phyloP scores from a whole-genome alignment of 2,329 filamentous ascomycete species.

The Aspergillus sp. region DNA sequence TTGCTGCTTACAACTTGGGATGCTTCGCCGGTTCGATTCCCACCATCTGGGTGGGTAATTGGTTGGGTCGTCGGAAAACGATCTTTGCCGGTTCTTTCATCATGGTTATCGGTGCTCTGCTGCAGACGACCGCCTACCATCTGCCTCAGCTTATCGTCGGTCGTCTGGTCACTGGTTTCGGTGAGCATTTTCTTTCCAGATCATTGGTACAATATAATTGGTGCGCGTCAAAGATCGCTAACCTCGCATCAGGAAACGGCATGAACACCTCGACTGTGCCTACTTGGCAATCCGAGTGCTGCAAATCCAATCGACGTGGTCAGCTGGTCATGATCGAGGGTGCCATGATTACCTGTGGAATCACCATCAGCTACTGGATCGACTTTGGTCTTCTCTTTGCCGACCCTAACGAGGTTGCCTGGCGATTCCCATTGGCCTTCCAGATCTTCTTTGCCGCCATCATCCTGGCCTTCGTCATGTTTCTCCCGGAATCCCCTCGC shows the following conservation, averaged over 20 bases:
- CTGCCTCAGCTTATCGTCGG: constrained; percentile 53
- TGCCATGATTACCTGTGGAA: constrained; percentile 52
- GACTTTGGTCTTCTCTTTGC: constrained; percentile 55
- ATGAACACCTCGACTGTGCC: constrained; percentile 55
- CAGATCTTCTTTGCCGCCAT: constrained; percentile 58
- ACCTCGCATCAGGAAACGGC: constrained; percentile 36
- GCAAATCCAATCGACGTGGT: constrained; percentile 51
- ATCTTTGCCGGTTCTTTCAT: constrained; percentile 51
- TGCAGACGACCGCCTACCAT: constrained; percentile 49
- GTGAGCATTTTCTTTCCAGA: constrained; percentile 20
- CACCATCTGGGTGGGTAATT: constrained; percentile 53
- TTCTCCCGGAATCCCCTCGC: constrained; percentile 58
- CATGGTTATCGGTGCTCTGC: constrained; percentile 51
- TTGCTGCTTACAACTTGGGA: constrained; percentile 49
- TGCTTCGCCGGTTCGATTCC: constrained; percentile 52
- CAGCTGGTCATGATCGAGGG: constrained; percentile 56
- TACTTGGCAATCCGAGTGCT: constrained; percentile 54
- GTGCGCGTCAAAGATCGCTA: neutral
- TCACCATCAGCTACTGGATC: constrained; percentile 53
- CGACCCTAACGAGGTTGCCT: constrained; percentile 49
- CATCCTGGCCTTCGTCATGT: constrained; percentile 49
- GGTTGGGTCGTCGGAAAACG: constrained; percentile 51
- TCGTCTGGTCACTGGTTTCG: constrained; percentile 53
- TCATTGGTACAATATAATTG: neutral
- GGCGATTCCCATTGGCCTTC: constrained; percentile 59